Evolutionary conservation across 2,329 filamentous ascomycete genomes (phyloP).

Genomic region (Sodiomyces alkalinus): DNA sequence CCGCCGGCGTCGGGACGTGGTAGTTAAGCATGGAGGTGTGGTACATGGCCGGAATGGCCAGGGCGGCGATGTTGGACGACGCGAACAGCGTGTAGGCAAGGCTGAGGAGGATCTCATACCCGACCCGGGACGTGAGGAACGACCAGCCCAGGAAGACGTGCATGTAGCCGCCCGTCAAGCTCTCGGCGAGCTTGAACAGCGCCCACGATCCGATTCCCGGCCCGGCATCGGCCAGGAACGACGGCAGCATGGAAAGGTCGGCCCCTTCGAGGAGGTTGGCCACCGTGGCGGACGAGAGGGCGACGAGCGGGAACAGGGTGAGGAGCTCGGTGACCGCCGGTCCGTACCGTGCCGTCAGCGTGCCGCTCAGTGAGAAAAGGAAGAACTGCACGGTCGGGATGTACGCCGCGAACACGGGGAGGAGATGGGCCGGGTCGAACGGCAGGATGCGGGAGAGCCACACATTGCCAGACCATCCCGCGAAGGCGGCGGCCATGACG

Average conservation of each 20-base stretch:
- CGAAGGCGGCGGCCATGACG: constrained; percentile 49
- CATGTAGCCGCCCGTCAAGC: constrained; percentile 22
- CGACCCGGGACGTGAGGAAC: constrained; percentile 53
- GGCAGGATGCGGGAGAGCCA: constrained; percentile 33
- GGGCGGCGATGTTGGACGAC: constrained; percentile 52
- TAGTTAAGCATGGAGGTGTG: constrained; percentile 60
- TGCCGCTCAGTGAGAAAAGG: constrained; percentile 50
- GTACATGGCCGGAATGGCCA: constrained; percentile 56
- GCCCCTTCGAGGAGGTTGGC: constrained; percentile 49
- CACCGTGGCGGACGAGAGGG: constrained; percentile 47
- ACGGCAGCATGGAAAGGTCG: constrained; percentile 37
- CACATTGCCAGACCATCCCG: constrained; percentile 57
- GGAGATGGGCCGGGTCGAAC: constrained; percentile 32
- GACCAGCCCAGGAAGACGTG: constrained; percentile 41
- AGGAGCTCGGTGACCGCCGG: constrained; percentile 60
- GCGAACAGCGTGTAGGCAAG: constrained; percentile 48
- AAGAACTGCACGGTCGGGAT: constrained; percentile 59
- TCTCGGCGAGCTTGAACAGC: constrained; percentile 41
- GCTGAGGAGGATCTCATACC: constrained; percentile 54
- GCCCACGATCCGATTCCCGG: constrained; percentile 53
- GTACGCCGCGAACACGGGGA: constrained; percentile 63
- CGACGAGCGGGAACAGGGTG: constrained; percentile 54
- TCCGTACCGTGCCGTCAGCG: constrained; percentile 54
- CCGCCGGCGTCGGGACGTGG: constrained; percentile 49
- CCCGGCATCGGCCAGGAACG: constrained; percentile 44